Evolutionary conservation across 352 stramenopile genomes (phyloP).

Genomic region (Plasmopara muralis): DNA sequence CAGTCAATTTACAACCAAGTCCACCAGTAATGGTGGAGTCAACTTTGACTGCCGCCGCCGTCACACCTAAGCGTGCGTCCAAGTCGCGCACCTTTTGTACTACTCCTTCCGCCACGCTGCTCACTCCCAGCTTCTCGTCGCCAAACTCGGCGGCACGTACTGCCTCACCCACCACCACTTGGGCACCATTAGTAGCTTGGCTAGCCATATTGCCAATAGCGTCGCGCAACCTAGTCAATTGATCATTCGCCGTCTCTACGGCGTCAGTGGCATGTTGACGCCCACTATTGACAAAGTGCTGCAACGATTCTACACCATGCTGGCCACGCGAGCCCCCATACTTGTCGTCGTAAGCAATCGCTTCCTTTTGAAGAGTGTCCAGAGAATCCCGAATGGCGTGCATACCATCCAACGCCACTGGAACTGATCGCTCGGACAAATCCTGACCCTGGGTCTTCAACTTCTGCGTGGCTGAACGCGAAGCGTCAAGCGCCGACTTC

Average conservation of each 20-base stretch:
- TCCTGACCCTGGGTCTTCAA: conserved; percentile 31
- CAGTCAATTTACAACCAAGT: conserved; percentile 40
- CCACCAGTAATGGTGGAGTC: conserved; percentile 61
- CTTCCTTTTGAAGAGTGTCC: conserved; percentile 31
- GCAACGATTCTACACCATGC: conserved; percentile 23
- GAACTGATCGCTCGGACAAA: conserved; percentile 36
- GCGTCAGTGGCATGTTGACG: conserved; percentile 53
- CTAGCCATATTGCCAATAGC: conserved; percentile 33
- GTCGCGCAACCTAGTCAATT: conserved; percentile 38
- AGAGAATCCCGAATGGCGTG: conserved; percentile 35
- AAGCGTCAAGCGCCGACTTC: conserved; percentile 27
- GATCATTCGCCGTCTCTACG: conserved; percentile 48
- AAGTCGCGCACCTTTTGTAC: conserved; percentile 45
- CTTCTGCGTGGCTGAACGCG: conserved; percentile 29
- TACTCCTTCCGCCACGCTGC: conserved; percentile 29
- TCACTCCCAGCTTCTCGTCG: conserved; percentile 50
- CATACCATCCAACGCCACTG: conserved; percentile 41
- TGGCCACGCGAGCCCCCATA: conserved; percentile 29
- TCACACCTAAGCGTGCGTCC: conserved; percentile 50
- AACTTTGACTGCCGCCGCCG: conserved; percentile 44
- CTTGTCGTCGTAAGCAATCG: conserved; percentile 52
- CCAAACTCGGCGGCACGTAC: conserved; percentile 39
- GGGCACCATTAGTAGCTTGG: conserved; percentile 17
- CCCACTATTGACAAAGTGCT: conserved; percentile 41
- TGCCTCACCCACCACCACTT: conserved; percentile 38